A percentile compares a stretch with the other conserved stretches of the same genome.
These are phyloP conservation scores for Odontarrhena argentea DNA, from an alignment of 345 rosid genomes.

Conservation along the genomic window DNA sequence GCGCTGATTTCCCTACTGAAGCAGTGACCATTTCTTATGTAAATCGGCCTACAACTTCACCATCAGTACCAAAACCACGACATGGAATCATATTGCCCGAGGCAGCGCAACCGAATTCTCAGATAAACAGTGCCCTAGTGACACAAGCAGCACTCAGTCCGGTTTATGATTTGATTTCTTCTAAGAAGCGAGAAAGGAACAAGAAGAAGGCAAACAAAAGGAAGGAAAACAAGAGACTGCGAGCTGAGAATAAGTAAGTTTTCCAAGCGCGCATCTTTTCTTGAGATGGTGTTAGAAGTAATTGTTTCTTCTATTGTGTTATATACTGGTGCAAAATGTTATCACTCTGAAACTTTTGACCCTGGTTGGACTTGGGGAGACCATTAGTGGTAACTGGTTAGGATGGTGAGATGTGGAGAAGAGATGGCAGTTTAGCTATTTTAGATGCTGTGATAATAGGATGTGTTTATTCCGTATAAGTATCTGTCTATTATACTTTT, in stretches of 20 bases:
- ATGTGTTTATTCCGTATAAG: too few species aligned
- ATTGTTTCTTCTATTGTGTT: background rate
- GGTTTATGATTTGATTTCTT: background rate
- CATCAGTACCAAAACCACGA: background rate
- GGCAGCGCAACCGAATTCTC: background rate
- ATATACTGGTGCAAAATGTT: background rate
- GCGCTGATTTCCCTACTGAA: too few species aligned
- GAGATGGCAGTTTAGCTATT: too few species aligned
- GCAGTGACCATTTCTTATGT: too few species aligned
- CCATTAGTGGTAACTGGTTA: background rate
- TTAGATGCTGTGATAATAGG: too few species aligned
- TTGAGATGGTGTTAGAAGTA: constrained; percentile 1
- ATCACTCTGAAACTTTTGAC: background rate
- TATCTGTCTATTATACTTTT: too few species aligned
- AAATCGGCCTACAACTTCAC: background rate
- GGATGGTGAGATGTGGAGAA: background rate
- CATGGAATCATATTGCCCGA: background rate
- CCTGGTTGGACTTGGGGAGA: background rate
- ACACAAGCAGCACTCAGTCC: background rate
- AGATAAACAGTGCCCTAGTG: background rate
- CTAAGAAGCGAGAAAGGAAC: background rate
- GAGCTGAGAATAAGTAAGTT: constrained; percentile 5
- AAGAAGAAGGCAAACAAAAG: background rate
- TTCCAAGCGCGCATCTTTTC: constrained; percentile 1
- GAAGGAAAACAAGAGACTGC: constrained; percentile 15